Percentiles rank a stretch among this genome's conserved stretches.
Conservation (phyloP, 108 stramenopile species). For the Skeletonema marinoi region DNA sequence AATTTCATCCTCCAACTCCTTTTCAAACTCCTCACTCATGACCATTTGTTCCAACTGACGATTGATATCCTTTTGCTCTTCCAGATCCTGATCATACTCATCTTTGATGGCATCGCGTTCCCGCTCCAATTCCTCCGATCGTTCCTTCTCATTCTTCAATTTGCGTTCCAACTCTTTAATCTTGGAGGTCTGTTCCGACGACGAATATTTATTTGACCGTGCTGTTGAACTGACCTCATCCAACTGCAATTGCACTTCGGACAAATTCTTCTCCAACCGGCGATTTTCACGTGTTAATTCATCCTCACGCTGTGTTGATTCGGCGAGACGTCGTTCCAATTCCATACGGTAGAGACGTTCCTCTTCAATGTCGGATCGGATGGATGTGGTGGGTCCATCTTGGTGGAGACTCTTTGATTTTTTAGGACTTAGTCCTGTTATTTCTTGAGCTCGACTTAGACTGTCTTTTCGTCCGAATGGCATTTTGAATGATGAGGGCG, state of each 20-base stretch:
- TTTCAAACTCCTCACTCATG: conserved; percentile 51
- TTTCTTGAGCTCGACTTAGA: conserved; percentile 25
- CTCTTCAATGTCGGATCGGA: conserved; percentile 24
- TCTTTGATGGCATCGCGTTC: conserved; percentile 46
- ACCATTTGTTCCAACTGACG: conserved; percentile 52
- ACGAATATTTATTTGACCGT: conserved; percentile 32
- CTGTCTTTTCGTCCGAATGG: conserved; percentile 13
- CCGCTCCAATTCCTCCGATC: conserved; percentile 32
- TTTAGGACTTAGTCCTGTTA: conserved; percentile 2
- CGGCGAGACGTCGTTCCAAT: conserved; percentile 28
- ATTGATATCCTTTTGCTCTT: conserved; percentile 53
- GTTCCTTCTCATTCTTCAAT: conserved; percentile 30
- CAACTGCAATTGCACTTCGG: conserved; percentile 25
- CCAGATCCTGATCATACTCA: conserved; percentile 48
- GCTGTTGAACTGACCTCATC: conserved; percentile 31
- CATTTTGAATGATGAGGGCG: neutral
- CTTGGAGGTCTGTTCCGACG: conserved; percentile 28
- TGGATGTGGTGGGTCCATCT: conserved; percentile 10
- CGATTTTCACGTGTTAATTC: conserved; percentile 30
- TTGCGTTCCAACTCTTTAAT: conserved; percentile 41
- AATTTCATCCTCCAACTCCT: conserved; percentile 49
- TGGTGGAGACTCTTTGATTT: conserved; percentile 7
- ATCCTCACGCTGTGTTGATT: conserved; percentile 32
- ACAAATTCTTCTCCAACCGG: conserved; percentile 23
- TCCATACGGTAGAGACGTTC: conserved; percentile 30